Evolutionary conservation across 1,284 basidiomycete genomes (phyloP).

Genomic region (Tilletia indica): DNA sequence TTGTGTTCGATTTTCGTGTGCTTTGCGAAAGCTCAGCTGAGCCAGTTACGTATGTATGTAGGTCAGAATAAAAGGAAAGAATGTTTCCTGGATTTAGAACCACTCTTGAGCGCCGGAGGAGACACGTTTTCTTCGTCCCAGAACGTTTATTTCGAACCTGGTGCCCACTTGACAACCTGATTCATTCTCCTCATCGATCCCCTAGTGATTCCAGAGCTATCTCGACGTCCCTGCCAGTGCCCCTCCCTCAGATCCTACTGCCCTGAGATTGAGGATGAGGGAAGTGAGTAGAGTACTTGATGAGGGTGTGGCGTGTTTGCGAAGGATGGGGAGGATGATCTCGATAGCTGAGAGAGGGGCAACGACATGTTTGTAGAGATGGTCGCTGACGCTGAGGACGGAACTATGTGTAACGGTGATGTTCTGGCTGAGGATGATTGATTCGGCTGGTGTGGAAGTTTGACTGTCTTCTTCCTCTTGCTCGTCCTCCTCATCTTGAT

Average conservation of each 20-base stretch:
- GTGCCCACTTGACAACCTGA: too few species aligned
- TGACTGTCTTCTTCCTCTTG: background rate
- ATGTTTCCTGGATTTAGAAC: too few species aligned
- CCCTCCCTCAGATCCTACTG: background rate
- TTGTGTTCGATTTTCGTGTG: too few species aligned
- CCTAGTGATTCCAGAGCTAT: too few species aligned
- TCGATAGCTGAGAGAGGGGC: constrained; percentile 38
- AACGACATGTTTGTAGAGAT: constrained; percentile 40
- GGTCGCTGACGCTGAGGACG: constrained; percentile 27
- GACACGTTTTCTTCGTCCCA: too few species aligned
- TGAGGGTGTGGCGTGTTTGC: constrained; percentile 27
- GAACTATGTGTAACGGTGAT: constrained; percentile 14
- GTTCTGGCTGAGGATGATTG: background rate
- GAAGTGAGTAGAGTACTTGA: background rate
- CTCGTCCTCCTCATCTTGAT: constrained; percentile 3
- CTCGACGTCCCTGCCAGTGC: too few species aligned
- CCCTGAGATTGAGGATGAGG: background rate
- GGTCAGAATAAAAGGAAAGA: too few species aligned
- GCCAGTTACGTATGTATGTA: too few species aligned
- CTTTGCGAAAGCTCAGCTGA: too few species aligned
- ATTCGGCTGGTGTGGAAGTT: constrained; percentile 18
- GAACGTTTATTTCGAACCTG: too few species aligned
- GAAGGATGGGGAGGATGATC: constrained; percentile 33
- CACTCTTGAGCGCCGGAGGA: too few species aligned
- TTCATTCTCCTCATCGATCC: too few species aligned